Base-by-base conservation (phyloP, 1,284 basidiomycete genomes). In the Trichosporon inkin region DNA sequence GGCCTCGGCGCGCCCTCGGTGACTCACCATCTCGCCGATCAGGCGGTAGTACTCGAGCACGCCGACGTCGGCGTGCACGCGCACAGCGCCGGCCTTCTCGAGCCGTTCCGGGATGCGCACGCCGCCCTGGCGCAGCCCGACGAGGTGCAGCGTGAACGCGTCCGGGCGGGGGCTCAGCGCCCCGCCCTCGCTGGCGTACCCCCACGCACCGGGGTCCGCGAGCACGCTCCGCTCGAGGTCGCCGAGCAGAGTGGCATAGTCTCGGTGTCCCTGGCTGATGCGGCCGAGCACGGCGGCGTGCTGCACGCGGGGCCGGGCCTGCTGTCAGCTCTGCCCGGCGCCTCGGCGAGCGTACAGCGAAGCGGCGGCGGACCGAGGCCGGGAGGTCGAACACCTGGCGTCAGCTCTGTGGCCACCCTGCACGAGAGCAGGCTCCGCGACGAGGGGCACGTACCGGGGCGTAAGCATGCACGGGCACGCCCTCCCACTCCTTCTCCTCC, bases 1-100 rank as follows among this genome's bases (percentile, higher is more conserved):
- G 20, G 10, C 17, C 6, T 20, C 1, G 24, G 41, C 7, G 20
- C 36, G 14, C 16, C 19, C 3, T 8, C 16, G 20, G 20, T 2
- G 14, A 49, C 44, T 6, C 24, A 49, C 44, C 44, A 28, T 49
- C 16, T 49, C 22, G 13, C 44, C 24, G 10, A 49, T 32, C 6
- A 49, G 44, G 22, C 44, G 44, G 44, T 49, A 49, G 44, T 49
- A 49, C 22, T 28, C 44, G 14, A 49, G 44, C 44, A 24, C 28
- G 24, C n/a, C n/a, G 11, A 28, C 44, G 16, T 22, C 44, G 10
- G 24, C 22, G 44, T 49, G 44, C 22, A 28, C 6, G 22, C 28
- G n/a, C 3, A 49, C 22, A 16, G 44, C 44, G 22, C 44, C 44
- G 16, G 22, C 13, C 11, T 28, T 22, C 2, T n/a, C 7, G 6